These are phyloP conservation scores for Xylaria castorea DNA, from an alignment of 495 filamentous ascomycete genomes.

Conservation along the genomic window DNA sequence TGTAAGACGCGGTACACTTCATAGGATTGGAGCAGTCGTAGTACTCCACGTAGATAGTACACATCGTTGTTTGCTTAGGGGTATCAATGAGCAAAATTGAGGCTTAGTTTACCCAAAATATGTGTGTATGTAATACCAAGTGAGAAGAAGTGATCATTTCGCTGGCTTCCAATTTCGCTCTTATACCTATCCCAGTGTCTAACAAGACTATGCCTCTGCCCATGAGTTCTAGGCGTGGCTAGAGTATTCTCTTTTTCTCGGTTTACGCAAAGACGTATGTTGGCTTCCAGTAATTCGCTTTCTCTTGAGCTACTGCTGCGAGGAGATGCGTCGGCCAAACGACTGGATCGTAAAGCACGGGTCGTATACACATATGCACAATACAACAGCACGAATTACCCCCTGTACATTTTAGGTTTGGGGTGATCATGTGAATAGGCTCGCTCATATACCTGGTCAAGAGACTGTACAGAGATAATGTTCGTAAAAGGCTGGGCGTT, in stretches of 20 bases:
- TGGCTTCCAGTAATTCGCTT: not conserved
- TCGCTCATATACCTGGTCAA: too few species aligned
- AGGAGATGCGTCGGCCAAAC: not conserved
- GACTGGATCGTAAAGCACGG: not conserved
- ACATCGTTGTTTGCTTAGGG: conserved; percentile 1
- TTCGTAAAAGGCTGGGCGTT: not conserved
- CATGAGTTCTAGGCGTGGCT: not conserved
- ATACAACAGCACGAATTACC: not conserved
- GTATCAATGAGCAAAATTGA: not conserved
- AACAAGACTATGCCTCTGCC: not conserved
- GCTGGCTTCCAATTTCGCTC: not conserved
- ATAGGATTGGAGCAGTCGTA: conserved; percentile 2
- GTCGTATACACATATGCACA: not conserved
- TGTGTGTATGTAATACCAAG: not conserved
- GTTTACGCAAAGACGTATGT: not conserved
- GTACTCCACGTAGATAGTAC: not conserved
- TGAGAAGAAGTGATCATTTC: not conserved
- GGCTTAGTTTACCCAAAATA: not conserved
- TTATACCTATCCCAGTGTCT: not conserved
- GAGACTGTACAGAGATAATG: not conserved
- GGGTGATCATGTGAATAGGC: not conserved
- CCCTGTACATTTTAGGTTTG: not conserved
- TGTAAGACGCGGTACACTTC: conserved; percentile 2
- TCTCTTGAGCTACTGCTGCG: not conserved
- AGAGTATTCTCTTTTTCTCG: not conserved